phyloP scores from a whole-genome alignment of 2,329 filamentous ascomycete genomes.

The Leptodontidium sp. region DNA sequence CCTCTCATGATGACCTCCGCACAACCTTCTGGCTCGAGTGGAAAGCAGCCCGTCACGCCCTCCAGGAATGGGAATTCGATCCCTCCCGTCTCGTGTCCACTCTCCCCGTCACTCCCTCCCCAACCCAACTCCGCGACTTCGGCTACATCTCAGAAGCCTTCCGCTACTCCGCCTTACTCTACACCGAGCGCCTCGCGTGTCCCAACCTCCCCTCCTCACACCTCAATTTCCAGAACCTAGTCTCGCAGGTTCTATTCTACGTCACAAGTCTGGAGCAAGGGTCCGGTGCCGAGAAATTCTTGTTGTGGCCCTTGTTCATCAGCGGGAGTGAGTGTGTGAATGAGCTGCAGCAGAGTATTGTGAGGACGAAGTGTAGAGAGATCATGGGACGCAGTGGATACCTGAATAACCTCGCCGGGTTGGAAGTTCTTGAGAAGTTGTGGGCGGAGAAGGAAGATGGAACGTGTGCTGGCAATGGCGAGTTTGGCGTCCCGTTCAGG shows the following conservation, averaged over 20 bases:
- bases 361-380: constrained; percentile 82
- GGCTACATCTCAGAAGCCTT: constrained; percentile 89
- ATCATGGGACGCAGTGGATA: constrained; percentile 91
- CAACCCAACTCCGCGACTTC: constrained; percentile 75
- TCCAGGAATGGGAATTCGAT: constrained; percentile 85
- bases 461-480: constrained; percentile 23
- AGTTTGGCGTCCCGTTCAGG: constrained; percentile 40
- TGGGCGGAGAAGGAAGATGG: constrained; percentile 61
- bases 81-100: constrained; percentile 58
- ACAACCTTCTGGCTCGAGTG: constrained; percentile 85
- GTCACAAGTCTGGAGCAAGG: constrained; percentile 79
- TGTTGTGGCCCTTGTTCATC: constrained; percentile 93
- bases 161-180: constrained; percentile 86
- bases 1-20: constrained; percentile 65
- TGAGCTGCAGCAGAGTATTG: constrained; percentile 78
- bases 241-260: constrained; percentile 83
- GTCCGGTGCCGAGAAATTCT: constrained; percentile 80
- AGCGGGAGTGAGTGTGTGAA: constrained; percentile 89
- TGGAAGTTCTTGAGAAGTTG: constrained; percentile 85
- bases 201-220: constrained; percentile 77
- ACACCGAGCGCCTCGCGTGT: constrained; percentile 85
- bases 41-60: constrained; percentile 77
- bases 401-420: constrained; percentile 87
- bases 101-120: constrained; percentile 58
- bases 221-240: constrained; percentile 82